Conservation (phyloP, 371 early-diverging fungal genomes). For the Lichtheimia ornata region DNA sequence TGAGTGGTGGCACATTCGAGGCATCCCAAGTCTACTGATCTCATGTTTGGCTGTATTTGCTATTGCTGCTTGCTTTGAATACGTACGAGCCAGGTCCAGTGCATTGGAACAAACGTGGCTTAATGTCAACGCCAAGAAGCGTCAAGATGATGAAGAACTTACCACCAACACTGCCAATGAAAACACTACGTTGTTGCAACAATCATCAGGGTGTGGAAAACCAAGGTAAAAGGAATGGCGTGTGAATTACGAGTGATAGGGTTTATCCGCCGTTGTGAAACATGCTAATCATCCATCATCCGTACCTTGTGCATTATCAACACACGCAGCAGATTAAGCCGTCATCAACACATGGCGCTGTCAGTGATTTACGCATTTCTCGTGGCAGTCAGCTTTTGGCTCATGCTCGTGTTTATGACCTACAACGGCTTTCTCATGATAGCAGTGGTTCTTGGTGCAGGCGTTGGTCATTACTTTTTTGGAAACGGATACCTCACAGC, state of each 20-base stretch:
- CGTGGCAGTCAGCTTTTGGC: slow-evolving; percentile 71
- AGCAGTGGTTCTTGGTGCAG: slow-evolving; percentile 69
- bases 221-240: no score
- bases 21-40: slow-evolving; percentile 44
- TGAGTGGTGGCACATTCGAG: slow-evolving; percentile 74
- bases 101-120: slow-evolving; percentile 48
- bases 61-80: slow-evolving; percentile 67
- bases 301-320: not conserved
- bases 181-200: no score
- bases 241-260: no score
- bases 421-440: slow-evolving; percentile 82
- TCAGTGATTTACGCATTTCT: slow-evolving; percentile 66
- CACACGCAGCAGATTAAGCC: slow-evolving; percentile 33
- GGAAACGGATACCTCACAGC: slow-evolving; percentile 32
- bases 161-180: no score
- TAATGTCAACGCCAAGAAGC: not conserved
- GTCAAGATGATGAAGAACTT: no score
- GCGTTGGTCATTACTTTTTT: slow-evolving; percentile 71
- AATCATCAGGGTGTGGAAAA: no score
- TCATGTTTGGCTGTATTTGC: slow-evolving; percentile 61
- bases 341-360: slow-evolving; percentile 50
- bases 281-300: no score
- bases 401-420: slow-evolving; percentile 90
- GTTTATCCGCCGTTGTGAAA: no score
- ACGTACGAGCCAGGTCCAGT: slow-evolving; percentile 51